Percentiles rank a stretch among this genome's conserved stretches.
Conservation (phyloP, 2,329 filamentous ascomycete genomes). For the Phialophora macrospora region DNA sequence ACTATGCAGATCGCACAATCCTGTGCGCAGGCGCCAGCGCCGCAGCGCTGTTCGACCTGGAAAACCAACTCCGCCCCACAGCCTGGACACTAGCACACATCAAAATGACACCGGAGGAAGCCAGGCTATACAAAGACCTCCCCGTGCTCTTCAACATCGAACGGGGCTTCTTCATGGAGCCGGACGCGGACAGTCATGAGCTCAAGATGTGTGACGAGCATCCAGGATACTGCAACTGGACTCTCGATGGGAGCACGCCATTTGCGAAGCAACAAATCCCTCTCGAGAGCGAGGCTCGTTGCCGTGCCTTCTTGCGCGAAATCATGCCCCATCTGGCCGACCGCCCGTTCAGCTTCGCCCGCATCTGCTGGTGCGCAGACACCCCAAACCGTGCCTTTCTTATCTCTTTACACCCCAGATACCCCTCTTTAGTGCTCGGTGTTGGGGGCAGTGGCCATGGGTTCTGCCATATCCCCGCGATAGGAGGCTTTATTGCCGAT, state of each 20-base stretch:
- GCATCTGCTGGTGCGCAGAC: slow-evolving; percentile 64
- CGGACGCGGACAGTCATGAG: slow-evolving; percentile 48
- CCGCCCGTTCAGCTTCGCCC: slow-evolving; percentile 56
- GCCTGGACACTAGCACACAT: slow-evolving; percentile 57
- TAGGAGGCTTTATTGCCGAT: slow-evolving; percentile 58
- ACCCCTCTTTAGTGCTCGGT: slow-evolving; percentile 53
- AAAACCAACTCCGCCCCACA: slow-evolving; percentile 51
- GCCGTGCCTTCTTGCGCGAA: slow-evolving; percentile 56
- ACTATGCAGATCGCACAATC: slow-evolving; percentile 48
- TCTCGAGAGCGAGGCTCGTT: slow-evolving; percentile 52
- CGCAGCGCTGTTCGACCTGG: slow-evolving; percentile 51
- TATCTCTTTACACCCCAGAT: slow-evolving; percentile 56
- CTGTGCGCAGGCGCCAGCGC: slow-evolving; percentile 53
- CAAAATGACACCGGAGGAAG: slow-evolving; percentile 50
- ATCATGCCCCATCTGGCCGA: slow-evolving; percentile 60
- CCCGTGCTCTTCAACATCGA: slow-evolving; percentile 56
- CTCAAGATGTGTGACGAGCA: slow-evolving; percentile 58
- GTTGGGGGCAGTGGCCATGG: slow-evolving; percentile 60
- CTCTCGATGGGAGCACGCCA: slow-evolving; percentile 46
- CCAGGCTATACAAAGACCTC: slow-evolving; percentile 48
- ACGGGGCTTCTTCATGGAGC: slow-evolving; percentile 57
- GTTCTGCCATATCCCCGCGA: slow-evolving; percentile 59
- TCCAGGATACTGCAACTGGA: slow-evolving; percentile 60
- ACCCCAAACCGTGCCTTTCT: slow-evolving; percentile 60
- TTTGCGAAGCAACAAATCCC: slow-evolving; percentile 54